phyloP scores from a whole-genome alignment of 169 alveolate species.

The Cryptosporidium sp. region DNA sequence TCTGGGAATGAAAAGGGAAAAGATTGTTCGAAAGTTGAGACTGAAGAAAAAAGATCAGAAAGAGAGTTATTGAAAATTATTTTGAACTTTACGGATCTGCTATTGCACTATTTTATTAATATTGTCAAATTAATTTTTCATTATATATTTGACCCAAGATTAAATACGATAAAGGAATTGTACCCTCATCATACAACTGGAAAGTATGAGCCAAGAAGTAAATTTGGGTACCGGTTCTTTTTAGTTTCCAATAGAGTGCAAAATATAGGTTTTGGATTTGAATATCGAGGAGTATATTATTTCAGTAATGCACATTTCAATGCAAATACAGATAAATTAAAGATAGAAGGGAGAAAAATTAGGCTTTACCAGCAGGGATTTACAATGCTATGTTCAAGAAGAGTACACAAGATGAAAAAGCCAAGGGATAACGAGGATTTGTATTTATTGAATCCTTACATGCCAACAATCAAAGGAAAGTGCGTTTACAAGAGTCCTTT shows the following conservation, averaged over 20 bases:
- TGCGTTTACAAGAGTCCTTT: constrained; percentile 43
- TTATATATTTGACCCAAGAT: constrained; percentile 21
- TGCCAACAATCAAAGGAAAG: constrained; percentile 50
- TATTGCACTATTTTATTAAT: background rate
- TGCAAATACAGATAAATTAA: background rate
- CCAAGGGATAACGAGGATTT: constrained; percentile 43
- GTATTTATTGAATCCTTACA: constrained; percentile 50
- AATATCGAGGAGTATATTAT: constrained; percentile 47
- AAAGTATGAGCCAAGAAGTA: constrained; percentile 38
- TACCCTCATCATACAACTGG: constrained; percentile 33
- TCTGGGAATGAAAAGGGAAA: background rate
- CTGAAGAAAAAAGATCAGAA: background rate
- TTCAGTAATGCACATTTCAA: constrained; percentile 52
- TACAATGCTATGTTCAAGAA: constrained; percentile 33
- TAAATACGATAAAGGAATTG: background rate
- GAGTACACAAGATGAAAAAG: constrained; percentile 3
- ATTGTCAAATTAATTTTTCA: background rate
- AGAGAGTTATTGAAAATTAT: background rate
- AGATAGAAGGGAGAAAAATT: constrained; percentile 25
- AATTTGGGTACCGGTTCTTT: constrained; percentile 37
- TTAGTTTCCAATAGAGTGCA: constrained; percentile 23
- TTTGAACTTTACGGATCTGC: background rate
- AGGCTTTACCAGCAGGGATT: constrained; percentile 39
- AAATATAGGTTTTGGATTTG: constrained; percentile 67
- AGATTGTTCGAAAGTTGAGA: background rate